Evolutionary conservation across 2,329 filamentous ascomycete genomes (phyloP).

Genomic region (Fusarium staphyleae): DNA sequence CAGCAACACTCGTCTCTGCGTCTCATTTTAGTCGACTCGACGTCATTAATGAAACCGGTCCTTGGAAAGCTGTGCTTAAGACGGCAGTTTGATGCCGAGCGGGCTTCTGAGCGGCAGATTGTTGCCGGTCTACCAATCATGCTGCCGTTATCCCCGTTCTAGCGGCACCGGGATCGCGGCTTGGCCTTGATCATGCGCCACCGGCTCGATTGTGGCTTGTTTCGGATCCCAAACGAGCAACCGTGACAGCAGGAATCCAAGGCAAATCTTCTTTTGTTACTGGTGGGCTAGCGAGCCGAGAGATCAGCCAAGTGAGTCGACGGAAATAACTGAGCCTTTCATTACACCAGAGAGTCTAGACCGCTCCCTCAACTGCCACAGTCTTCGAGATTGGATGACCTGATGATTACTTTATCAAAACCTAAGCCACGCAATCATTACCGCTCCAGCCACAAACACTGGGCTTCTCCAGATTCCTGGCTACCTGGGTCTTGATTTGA

Average conservation of each 20-base stretch:
- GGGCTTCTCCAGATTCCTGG: no score
- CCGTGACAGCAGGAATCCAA: background rate
- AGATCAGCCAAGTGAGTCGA: background rate
- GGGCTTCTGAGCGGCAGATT: slow-evolving; percentile 25
- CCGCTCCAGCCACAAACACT: no score
- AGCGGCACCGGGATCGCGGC: slow-evolving; percentile 7
- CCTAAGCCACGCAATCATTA: no score
- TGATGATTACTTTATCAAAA: no score
- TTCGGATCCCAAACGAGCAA: background rate
- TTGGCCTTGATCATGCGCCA: slow-evolving; percentile 17
- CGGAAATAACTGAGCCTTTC: background rate
- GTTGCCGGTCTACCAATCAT: slow-evolving; percentile 26
- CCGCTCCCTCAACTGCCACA: no score
- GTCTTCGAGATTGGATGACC: no score
- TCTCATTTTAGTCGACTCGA: slow-evolving; percentile 11
- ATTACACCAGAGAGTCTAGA: no score
- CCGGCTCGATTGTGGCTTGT: background rate
- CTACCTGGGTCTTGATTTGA: no score
- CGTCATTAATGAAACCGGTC: slow-evolving; percentile 20
- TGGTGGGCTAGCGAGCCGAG: background rate
- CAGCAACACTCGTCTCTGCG: background rate
- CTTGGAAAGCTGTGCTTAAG: slow-evolving; percentile 14
- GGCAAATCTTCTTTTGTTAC: background rate
- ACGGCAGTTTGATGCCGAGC: slow-evolving; percentile 34
- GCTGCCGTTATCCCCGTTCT: no score